These are phyloP conservation scores for Lactarius deliciosus DNA, from an alignment of 768 basidiomycete genomes.

Conservation along the genomic window DNA sequence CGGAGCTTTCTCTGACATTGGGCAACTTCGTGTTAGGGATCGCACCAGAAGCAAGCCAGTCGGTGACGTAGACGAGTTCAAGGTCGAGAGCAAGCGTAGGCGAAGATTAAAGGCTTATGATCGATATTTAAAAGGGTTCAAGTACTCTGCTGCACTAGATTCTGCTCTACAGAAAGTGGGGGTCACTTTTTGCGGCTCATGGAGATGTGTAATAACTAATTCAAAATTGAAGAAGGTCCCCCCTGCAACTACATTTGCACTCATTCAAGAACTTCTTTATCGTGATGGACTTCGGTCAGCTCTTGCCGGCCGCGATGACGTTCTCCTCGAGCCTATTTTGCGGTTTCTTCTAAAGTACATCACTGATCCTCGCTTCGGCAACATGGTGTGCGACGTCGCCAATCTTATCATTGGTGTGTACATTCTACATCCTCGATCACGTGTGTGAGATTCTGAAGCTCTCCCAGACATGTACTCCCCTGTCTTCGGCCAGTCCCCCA, in stretches of 20 bases:
- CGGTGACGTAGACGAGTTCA: conserved; percentile 72
- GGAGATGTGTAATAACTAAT: conserved; percentile 6
- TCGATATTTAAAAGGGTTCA: conserved; percentile 84
- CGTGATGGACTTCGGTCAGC: conserved; percentile 87
- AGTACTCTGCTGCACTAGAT: conserved; percentile 93
- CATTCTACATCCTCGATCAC: background rate
- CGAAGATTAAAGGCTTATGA: conserved; percentile 86
- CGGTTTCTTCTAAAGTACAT: conserved; percentile 81
- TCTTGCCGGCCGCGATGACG: conserved; percentile 88
- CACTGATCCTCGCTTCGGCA: conserved; percentile 89
- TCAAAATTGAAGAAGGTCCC: conserved; percentile 60
- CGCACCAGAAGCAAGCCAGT: conserved; percentile 50
- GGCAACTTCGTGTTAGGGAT: conserved; percentile 51
- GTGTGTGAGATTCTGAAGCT: conserved; percentile 22
- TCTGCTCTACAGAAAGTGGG: conserved; percentile 81
- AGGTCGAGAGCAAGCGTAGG: conserved; percentile 68
- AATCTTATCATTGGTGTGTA: conserved; percentile 77
- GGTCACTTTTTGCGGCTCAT: background rate
- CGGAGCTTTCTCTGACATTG: conserved; percentile 52
- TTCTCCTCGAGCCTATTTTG: conserved; percentile 89
- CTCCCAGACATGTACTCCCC: conserved; percentile 83
- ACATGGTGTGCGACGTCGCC: conserved; percentile 79
- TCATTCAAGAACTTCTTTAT: conserved; percentile 91
- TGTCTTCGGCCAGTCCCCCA: conserved; percentile 90
- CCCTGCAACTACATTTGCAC: conserved; percentile 82